Evolutionary conservation across 441 rosid species (phyloP).

Genomic region (Jatropha multifida): DNA sequence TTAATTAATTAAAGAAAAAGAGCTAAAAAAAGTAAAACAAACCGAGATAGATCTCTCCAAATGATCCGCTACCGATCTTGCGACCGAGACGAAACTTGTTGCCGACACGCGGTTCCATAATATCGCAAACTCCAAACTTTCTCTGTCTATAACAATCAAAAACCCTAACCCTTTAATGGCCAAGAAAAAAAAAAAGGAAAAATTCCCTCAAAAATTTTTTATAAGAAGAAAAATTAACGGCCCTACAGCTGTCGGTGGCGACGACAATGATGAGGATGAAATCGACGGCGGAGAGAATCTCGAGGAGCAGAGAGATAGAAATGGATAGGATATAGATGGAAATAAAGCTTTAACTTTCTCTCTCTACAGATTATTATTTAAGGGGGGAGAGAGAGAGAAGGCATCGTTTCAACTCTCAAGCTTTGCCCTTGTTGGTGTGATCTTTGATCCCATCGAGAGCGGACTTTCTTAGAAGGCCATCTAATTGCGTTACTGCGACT

Average conservation of each 20-base stretch:
- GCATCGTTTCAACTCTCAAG: neutral
- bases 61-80: constrained; percentile 97
- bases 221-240: neutral
- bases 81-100: constrained; percentile 88
- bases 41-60: constrained; percentile 99
- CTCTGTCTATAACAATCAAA: constrained; percentile 12
- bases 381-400: constrained; percentile 14
- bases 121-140: neutral
- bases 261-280: constrained; percentile 9
- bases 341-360: constrained; percentile 16
- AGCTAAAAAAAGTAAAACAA: constrained; percentile 14
- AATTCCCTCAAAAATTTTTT: constrained; percentile 10
- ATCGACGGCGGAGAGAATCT: constrained; percentile 21
- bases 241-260: neutral
- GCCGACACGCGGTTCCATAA: constrained; percentile 88
- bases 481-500: neutral
- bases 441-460: constrained; percentile 23
- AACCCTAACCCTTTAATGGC: constrained; percentile 7
- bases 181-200: neutral
- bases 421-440: neutral
- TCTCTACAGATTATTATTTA: constrained; percentile 17
- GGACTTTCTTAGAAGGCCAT: neutral
- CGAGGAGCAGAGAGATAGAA: neutral
- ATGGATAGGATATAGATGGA: constrained; percentile 14
- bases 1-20: neutral